Base-by-base conservation (phyloP, 805 yeast genomes). In the Starmerella floricola region DNA sequence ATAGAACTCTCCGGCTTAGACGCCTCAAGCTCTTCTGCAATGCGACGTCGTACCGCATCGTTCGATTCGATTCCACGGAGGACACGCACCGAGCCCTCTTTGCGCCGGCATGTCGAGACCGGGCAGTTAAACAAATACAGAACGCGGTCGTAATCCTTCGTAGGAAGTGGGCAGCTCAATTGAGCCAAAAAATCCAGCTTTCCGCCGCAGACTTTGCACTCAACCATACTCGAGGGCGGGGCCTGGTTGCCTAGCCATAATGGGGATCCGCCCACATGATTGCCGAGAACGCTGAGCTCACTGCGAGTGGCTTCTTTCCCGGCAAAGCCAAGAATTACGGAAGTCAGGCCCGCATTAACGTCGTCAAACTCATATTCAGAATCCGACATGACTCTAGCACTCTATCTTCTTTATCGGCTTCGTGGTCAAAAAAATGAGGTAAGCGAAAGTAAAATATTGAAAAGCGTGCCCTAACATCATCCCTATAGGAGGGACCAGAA, bases 191-290 rank as follows among this genome's bases (percentile, higher is more conserved):
- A 62, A 12, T 80, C 73, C 78, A 85, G 69, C 13, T 66, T 17
- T 62, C 8, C 65, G 1, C 61, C 62, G 63, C 98, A 91, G 41
- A 70, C 71, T 36, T 70, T 73, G 64, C 98, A 91, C 28, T 62
- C 57, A 6, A 79, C 55, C 16, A 74, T 58, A 3, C 69, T 70
- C 1, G 46, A 17, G 1, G 64, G 63, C 0, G 94, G 91, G 3
- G 64, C 58, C 0, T 84, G 75, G 1, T 66, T 63, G 59, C 93
- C 94, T 79, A 6, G 75, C 55, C 63, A 47, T 31, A 63, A 55
- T 6, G 87, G 84, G 30, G 62, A 60, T 1, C 94, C 93, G 1
- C 97, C 97, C 26, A 88, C 69, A 49, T 84, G 78, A 0, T 93
- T 75, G 54, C 54, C 58, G 4, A 41, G 40, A 2, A 44, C 40